A percentile compares a stretch with the other conserved stretches of the same genome.
Evolutionary conservation across 768 basidiomycete species (phyloP).

Genomic region (Boletus sp.): DNA sequence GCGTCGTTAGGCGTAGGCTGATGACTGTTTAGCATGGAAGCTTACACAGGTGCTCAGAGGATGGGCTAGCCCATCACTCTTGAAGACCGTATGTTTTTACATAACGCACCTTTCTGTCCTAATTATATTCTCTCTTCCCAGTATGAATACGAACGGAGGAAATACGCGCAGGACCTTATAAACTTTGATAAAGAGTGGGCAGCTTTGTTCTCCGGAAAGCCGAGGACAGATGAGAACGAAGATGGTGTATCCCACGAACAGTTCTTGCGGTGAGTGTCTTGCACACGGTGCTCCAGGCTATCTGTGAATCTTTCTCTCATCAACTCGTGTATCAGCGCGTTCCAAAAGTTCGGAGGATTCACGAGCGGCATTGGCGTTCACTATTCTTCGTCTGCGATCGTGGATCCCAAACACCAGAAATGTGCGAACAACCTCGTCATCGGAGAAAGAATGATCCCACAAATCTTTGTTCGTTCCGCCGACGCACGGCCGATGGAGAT

Average conservation of each 20-base stretch:
- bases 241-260: slow-evolving; percentile 33
- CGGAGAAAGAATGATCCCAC: slow-evolving; percentile 40
- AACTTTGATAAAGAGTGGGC: slow-evolving; percentile 63
- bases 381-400: slow-evolving; percentile 37
- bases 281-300: not conserved
- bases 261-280: slow-evolving; percentile 30
- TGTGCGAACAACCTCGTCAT: slow-evolving; percentile 33
- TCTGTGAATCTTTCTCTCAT: not conserved
- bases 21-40: slow-evolving; percentile 45
- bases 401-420: slow-evolving; percentile 30
- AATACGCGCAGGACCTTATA: slow-evolving; percentile 67
- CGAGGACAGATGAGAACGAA: slow-evolving; percentile 40
- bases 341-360: slow-evolving; percentile 35
- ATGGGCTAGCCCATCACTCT: slow-evolving; percentile 33
- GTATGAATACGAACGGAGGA: slow-evolving; percentile 67
- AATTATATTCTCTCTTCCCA: slow-evolving; percentile 19
- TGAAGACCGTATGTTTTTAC: slow-evolving; percentile 34
- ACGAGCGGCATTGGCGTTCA: slow-evolving; percentile 37
- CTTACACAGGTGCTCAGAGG: slow-evolving; percentile 45
- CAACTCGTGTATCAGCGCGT: slow-evolving; percentile 23
- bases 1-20: slow-evolving; percentile 46
- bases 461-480: not conserved
- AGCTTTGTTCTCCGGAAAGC: slow-evolving; percentile 34
- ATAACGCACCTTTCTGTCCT: not conserved
- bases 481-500: not conserved